A percentile compares a stretch with the other conserved stretches of the same genome.
Evolutionary conservation across 352 stramenopile genomes (phyloP).

Genomic region (Globisporangium nunn): DNA sequence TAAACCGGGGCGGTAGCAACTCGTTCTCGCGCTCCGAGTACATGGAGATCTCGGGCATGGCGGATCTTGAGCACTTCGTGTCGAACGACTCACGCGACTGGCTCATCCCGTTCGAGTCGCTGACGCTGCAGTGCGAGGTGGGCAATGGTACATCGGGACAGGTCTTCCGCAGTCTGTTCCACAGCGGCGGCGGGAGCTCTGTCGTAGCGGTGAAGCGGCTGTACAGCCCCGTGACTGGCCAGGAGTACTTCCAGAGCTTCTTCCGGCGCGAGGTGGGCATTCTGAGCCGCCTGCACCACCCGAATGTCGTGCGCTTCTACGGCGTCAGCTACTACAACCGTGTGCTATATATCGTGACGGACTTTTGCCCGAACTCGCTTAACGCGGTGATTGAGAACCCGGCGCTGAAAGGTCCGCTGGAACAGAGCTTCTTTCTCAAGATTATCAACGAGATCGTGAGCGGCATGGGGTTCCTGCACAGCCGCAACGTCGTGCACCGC

Average conservation of each 20-base stretch:
- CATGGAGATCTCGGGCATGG: conserved; percentile 82
- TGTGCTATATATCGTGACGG: conserved; percentile 87
- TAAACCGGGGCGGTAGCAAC: conserved; percentile 32
- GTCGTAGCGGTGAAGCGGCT: conserved; percentile 85
- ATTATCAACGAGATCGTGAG: conserved; percentile 88
- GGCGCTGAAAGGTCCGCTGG: conserved; percentile 50
- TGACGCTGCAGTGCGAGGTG: conserved; percentile 81
- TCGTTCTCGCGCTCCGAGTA: conserved; percentile 75
- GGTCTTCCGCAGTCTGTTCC: conserved; percentile 83
- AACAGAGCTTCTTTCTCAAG: conserved; percentile 72
- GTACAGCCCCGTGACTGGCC: conserved; percentile 79
- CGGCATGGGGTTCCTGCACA: conserved; percentile 89
- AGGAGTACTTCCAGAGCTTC: conserved; percentile 89
- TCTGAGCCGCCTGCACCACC: conserved; percentile 81
- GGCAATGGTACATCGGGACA: conserved; percentile 86
- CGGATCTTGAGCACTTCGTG: conserved; percentile 83
- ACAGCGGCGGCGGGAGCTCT: conserved; percentile 74
- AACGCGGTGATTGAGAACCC: conserved; percentile 82
- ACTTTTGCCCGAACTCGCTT: conserved; percentile 82
- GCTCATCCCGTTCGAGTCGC: conserved; percentile 86
- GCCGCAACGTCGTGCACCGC: conserved; percentile 80
- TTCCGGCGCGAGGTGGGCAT: conserved; percentile 86
- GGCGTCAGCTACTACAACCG: conserved; percentile 88
- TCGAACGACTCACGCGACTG: conserved; percentile 84
- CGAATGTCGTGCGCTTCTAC: conserved; percentile 87